These are phyloP conservation scores for Teunomyces pallodes DNA, from an alignment of 805 yeast species.

Conservation along the genomic window DNA sequence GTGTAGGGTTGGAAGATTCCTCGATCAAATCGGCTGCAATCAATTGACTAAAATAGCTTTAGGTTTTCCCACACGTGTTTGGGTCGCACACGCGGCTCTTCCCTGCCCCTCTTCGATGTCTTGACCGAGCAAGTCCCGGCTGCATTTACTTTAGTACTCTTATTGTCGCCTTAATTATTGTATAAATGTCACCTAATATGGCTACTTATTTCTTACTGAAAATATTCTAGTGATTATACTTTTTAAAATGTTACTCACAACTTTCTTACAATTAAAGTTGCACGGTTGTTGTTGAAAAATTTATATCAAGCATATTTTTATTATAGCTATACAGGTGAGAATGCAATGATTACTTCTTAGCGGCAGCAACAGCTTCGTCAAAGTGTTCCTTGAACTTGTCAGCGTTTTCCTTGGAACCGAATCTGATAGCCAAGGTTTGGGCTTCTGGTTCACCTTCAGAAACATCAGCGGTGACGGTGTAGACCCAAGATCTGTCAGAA, in stretches of 20 bases:
- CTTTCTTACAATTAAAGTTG: too few species aligned
- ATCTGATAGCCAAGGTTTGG: slow-evolving; percentile 93
- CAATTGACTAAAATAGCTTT: not conserved
- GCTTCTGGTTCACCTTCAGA: slow-evolving; percentile 97
- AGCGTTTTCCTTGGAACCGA: slow-evolving; percentile 89
- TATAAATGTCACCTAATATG: too few species aligned
- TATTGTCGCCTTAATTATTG: too few species aligned
- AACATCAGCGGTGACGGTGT: slow-evolving; percentile 82
- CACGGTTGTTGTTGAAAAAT: too few species aligned
- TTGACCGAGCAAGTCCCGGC: too few species aligned
- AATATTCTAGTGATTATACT: too few species aligned
- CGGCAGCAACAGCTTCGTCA: slow-evolving; percentile 70
- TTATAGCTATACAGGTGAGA: slow-evolving; percentile 1
- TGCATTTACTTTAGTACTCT: not conserved
- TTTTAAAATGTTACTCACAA: too few species aligned
- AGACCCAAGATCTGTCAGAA: slow-evolving; percentile 97
- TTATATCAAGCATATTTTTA: not conserved
- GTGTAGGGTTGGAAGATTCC: not conserved
- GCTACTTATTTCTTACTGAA: too few species aligned
- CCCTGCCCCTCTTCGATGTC: not conserved
- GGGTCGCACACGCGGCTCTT: slow-evolving; percentile 1
- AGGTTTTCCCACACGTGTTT: slow-evolving; percentile 7
- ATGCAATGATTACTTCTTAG: slow-evolving; percentile 36
- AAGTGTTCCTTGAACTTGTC: slow-evolving; percentile 92
- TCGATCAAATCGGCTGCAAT: not conserved